Base-by-base conservation (phyloP, 1,139 yeast species). In the Yueomyces sp. region DNA sequence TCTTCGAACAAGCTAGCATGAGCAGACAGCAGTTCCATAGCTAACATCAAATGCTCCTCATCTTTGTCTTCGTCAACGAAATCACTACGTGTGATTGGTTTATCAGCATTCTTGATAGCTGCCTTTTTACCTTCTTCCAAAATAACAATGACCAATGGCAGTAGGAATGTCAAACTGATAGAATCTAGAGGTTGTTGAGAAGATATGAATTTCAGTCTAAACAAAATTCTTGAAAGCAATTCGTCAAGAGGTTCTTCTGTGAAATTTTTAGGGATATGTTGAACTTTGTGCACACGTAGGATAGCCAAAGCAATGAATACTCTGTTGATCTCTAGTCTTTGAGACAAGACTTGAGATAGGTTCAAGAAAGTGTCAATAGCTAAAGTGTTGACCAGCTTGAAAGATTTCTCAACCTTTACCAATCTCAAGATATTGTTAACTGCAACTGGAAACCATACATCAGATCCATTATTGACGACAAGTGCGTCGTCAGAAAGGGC, bases 1-100 rank as follows among this genome's bases (percentile, higher is more conserved):
- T 81, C 79, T 48, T 72, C 76, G 55, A 86, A 82, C 26, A 73
- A 75, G 51, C 81, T 94, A 12, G 89, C 76, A 57, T 89, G 95
- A 9, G 76, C 70, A 0, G 85, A 69, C 37, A 91, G 68, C 41
- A 87, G 78, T 54, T 87, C 95, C 50, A 89, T 64, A 0, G 91
- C 84, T 46, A 91, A 66, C 45, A 84, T 64, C 40, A 86, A 65
- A 52, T 85, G 94, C 59, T 89, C 97, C 59, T 89, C 97, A 54
- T 82, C 84, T 29, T 82, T 83, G 48, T 84, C 94, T 56, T 83
- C 93, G 48, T 81, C 81, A 34, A 69, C 76, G 65, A 75, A 83
- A 58, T 75, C 96, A 37, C 76, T 73, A 44, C 60, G 69, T 35
- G 59, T 60, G 34, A 67, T 72, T 40, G 77, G 78, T 31, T 68